Percentiles rank a stretch among this genome's conserved stretches.
phyloP scores from a whole-genome alignment of 2,329 filamentous ascomycete species.

The Aspergillus floridensis region DNA sequence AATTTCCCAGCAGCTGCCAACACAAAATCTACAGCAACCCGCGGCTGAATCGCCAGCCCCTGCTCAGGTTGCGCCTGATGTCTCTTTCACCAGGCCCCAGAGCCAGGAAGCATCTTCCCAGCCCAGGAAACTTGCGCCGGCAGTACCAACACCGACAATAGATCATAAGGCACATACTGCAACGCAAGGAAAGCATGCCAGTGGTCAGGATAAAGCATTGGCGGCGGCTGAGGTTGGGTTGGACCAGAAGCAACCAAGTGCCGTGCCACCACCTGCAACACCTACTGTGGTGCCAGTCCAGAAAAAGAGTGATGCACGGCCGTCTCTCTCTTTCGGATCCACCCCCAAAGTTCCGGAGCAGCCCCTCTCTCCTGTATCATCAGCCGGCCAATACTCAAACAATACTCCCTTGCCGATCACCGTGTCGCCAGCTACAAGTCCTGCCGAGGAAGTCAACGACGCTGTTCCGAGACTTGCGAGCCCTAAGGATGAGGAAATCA shows the following conservation, averaged over 20 bases:
- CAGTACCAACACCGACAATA: slow-evolving; percentile 52
- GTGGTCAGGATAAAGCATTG: slow-evolving; percentile 24
- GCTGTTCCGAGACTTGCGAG: slow-evolving; percentile 45
- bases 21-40: slow-evolving; percentile 12
- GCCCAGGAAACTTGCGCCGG: slow-evolving; percentile 37
- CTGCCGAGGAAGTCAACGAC: slow-evolving; percentile 59
- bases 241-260: slow-evolving; percentile 17
- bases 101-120: slow-evolving; percentile 12
- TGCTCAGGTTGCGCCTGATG: slow-evolving; percentile 10
- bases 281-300: slow-evolving; percentile 19
- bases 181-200: slow-evolving; percentile 23
- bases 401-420: slow-evolving; percentile 69
- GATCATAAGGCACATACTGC: slow-evolving; percentile 17
- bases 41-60: slow-evolving; percentile 8
- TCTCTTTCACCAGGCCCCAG: slow-evolving; percentile 13
- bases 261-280: slow-evolving; percentile 17
- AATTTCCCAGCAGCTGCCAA: slow-evolving; percentile 1
- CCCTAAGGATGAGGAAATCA: slow-evolving; percentile 23
- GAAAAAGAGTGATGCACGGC: slow-evolving; percentile 29
- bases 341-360: slow-evolving; percentile 30
- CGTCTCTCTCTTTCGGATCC: slow-evolving; percentile 29
- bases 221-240: slow-evolving; percentile 21
- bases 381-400: slow-evolving; percentile 65
- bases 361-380: slow-evolving; percentile 59
- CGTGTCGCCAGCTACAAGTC: slow-evolving; percentile 70